Percentiles rank a stretch among this genome's conserved stretches.
These are phyloP conservation scores for Phytophthora citricola DNA, from an alignment of 352 stramenopile species.

Conservation along the genomic window DNA sequence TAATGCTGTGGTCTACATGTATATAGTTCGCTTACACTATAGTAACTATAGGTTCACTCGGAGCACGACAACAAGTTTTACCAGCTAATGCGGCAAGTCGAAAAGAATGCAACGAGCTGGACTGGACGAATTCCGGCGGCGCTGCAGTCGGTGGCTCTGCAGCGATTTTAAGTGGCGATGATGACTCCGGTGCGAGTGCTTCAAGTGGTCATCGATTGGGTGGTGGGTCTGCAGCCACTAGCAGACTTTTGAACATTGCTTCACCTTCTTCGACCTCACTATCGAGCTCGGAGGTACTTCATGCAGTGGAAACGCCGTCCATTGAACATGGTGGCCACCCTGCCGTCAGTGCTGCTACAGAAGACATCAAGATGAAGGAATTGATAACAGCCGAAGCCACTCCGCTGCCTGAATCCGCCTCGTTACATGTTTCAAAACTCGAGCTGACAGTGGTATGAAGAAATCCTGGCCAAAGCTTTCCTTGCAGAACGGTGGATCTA, in stretches of 20 bases:
- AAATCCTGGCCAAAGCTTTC: background rate
- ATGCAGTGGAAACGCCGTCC: background rate
- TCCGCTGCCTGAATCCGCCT: conserved; percentile 1
- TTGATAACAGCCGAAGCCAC: background rate
- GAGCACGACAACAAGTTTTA: conserved; percentile 87
- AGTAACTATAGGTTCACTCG: conserved; percentile 55
- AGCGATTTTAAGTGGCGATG: conserved; percentile 25
- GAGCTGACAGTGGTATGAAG: conserved; percentile 15
- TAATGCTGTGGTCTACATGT: background rate
- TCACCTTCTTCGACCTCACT: background rate
- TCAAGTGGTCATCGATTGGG: conserved; percentile 45
- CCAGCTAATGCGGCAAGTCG: conserved; percentile 80
- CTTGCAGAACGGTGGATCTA: background rate
- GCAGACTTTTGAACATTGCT: conserved; percentile 28
- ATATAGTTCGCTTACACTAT: background rate
- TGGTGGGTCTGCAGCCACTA: conserved; percentile 38
- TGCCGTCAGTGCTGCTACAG: background rate
- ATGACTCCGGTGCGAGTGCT: conserved; percentile 3
- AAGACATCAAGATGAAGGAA: conserved; percentile 34
- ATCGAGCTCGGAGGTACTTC: background rate
- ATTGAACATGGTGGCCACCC: background rate
- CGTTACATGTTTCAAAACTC: background rate
- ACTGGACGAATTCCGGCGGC: conserved; percentile 65
- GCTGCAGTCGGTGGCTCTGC: conserved; percentile 42
- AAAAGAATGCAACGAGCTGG: conserved; percentile 75